Base-by-base conservation (phyloP, 1,284 basidiomycete genomes). In the Vanrija pseudolonga region DNA sequence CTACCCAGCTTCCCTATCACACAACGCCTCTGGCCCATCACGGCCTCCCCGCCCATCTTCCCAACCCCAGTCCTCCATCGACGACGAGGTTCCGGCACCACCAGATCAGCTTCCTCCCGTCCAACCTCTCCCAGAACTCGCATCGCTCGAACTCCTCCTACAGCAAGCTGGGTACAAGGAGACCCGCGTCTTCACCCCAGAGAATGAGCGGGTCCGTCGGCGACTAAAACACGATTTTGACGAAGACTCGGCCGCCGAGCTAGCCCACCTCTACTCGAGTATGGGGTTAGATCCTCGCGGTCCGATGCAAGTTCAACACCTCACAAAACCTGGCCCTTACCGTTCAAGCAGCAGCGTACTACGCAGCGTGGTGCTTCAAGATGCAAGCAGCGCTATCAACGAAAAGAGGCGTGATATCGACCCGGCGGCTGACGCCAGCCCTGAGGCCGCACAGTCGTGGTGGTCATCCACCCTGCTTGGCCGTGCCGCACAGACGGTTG, bases 131-230 rank as follows among this genome's bases (percentile, higher is more conserved):
- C 55, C 51, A 24, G 55, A 60, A 28, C 46, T 54, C 4, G 87
- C 90, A 59, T 81, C 84, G 5, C 80, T 93, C 24, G 90, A 90
- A 64, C 87, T 91, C 73, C 80, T 93, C 17, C 79, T 93, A 20
- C 80, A 83, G 50, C 87, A 90, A 69, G 89, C 89, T 0, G 90
- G 90, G 4, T 92, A 91, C 80, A 90, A 89, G 72, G 90, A 92
- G 70, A 91, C 89, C 0, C 81, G 90, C 28, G 81, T 93, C 17
- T 88, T 89, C 65, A 90, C 90, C 0, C 89, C 90, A 6, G 88
- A 91, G 72, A 78, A 80, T 0, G 88, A 90, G 61, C 80, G 83
- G 45, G 57, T 65, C 6, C 69, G 76, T 9, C 47, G 50, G 9
- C 62, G 67, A 6, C 63, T 72, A 67, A 67, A 26, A 57, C 57